Percentiles rank a stretch among this genome's conserved stretches.
These are phyloP conservation scores for Sphagnurus paluster DNA, from an alignment of 1,284 basidiomycete genomes.

Conservation along the genomic window DNA sequence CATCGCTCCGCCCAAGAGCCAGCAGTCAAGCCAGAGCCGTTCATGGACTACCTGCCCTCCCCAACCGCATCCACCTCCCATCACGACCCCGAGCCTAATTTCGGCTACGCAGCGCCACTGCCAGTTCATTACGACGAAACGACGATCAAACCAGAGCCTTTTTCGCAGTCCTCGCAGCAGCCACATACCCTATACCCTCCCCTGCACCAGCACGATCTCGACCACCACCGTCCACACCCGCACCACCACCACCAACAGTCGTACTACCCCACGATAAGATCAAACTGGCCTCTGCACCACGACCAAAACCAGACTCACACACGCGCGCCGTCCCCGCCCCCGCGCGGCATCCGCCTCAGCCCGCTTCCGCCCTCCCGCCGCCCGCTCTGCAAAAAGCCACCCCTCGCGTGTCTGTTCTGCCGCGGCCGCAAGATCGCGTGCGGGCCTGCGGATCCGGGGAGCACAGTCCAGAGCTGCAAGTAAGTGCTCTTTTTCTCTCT, in stretches of 20 bases:
- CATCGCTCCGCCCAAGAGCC: no score
- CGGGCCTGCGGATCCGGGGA: slow-evolving; percentile 49
- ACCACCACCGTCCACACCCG: not conserved
- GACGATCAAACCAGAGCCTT: no score
- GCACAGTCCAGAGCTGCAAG: slow-evolving; percentile 60
- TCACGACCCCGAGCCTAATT: not conserved
- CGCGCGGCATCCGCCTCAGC: slow-evolving; percentile 28
- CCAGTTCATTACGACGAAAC: not conserved
- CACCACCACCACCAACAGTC: slow-evolving; percentile 3
- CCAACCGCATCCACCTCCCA: slow-evolving; percentile 6
- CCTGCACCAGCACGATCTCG: not conserved
- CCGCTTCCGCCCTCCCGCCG: slow-evolving; percentile 31
- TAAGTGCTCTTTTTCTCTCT: slow-evolving; percentile 36
- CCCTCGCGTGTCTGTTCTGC: slow-evolving; percentile 62
- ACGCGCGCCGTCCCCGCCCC: slow-evolving; percentile 14
- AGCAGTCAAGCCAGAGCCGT: slow-evolving; percentile 7
- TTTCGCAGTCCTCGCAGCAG: not conserved
- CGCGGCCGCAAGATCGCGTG: slow-evolving; percentile 66
- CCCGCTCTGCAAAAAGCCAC: slow-evolving; percentile 47
- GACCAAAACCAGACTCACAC: slow-evolving; percentile 15
- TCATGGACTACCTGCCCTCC: slow-evolving; percentile 19
- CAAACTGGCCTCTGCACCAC: no score
- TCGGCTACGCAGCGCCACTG: no score
- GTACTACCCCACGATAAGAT: slow-evolving; percentile 1
- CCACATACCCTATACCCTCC: not conserved